Evolutionary conservation across 2,329 filamentous ascomycete genomes (phyloP).

Genomic region (Colletotrichum falcatum): DNA sequence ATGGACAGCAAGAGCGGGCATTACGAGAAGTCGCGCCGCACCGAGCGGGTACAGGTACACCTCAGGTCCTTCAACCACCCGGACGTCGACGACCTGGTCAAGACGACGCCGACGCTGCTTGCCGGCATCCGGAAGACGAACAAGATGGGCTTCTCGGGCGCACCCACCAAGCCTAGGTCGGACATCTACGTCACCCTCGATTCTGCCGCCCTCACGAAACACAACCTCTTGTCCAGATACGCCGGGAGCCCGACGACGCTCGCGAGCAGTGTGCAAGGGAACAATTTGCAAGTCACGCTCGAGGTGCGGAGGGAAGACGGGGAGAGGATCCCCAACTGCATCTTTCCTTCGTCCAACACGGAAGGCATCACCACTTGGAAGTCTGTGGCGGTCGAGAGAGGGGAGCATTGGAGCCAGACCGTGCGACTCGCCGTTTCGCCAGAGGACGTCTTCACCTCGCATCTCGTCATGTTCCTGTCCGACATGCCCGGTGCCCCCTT

Average conservation of each 20-base stretch:
- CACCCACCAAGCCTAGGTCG: slow-evolving; percentile 86
- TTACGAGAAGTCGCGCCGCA: slow-evolving; percentile 78
- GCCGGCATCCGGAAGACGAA: slow-evolving; percentile 83
- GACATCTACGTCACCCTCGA: slow-evolving; percentile 94
- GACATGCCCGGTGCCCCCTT: slow-evolving; percentile 91
- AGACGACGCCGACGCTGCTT: slow-evolving; percentile 87
- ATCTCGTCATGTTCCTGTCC: slow-evolving; percentile 90
- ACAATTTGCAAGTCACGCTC: slow-evolving; percentile 87
- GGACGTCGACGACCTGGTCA: slow-evolving; percentile 85
- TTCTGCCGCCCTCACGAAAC: slow-evolving; percentile 81
- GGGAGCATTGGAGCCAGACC: slow-evolving; percentile 89
- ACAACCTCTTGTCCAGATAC: slow-evolving; percentile 75
- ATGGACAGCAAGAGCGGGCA: slow-evolving; percentile 78
- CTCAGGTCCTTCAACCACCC: slow-evolving; percentile 81
- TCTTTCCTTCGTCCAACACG: slow-evolving; percentile 86
- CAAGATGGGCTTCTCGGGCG: slow-evolving; percentile 94
- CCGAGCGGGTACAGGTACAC: slow-evolving; percentile 83
- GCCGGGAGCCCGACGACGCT: slow-evolving; percentile 81
- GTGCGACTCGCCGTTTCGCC: slow-evolving; percentile 83
- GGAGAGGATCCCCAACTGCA: slow-evolving; percentile 87
- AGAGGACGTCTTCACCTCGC: slow-evolving; percentile 82
- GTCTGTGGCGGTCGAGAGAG: slow-evolving; percentile 82
- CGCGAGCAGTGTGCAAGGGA: slow-evolving; percentile 70
- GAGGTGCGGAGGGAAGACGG: slow-evolving; percentile 86
- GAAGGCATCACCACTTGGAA: slow-evolving; percentile 86